A percentile compares a stretch with the other conserved stretches of the same genome.
phyloP scores from a whole-genome alignment of 176 grass and related monocot species.

The Hordeum marinum region DNA sequence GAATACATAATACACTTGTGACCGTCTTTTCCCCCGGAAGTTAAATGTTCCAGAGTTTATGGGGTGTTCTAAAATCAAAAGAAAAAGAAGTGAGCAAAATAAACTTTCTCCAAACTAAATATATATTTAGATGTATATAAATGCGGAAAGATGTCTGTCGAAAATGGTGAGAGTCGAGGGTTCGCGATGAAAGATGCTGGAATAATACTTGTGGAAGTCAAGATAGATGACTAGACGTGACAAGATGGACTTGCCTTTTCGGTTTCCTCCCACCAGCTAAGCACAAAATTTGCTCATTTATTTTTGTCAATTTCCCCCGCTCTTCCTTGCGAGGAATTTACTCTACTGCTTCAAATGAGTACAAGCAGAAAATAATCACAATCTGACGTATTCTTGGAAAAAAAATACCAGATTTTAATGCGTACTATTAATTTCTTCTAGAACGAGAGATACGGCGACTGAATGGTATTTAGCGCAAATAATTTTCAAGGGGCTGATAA shows the following conservation, averaged over 20 bases:
- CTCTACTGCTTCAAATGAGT: not conserved
- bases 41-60: too few relatives aligned
- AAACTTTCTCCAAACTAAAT: not conserved
- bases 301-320: too few relatives aligned
- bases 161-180: not conserved
- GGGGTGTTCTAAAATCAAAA: too few relatives aligned
- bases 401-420: not conserved
- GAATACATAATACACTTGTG: too few relatives aligned
- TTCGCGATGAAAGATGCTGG: not conserved
- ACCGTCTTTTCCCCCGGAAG: rapidly evolving
- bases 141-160: too few relatives aligned
- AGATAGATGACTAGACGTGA: not conserved
- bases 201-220: slow-evolving; percentile 16
- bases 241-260: not conserved
- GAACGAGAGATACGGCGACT: not conserved
- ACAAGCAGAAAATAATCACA: not conserved
- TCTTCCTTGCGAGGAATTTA: not conserved
- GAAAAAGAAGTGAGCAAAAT: too few relatives aligned
- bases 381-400: not conserved
- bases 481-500: too few relatives aligned
- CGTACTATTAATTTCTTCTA: not conserved
- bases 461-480: not conserved
- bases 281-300: not conserved
- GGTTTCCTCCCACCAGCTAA: not conserved
- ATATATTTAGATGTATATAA: too few relatives aligned